A percentile compares a stretch with the other conserved stretches of the same genome.
Evolutionary conservation across 2,329 filamentous ascomycete genomes (phyloP).

Genomic region (Arthroderma sp.): DNA sequence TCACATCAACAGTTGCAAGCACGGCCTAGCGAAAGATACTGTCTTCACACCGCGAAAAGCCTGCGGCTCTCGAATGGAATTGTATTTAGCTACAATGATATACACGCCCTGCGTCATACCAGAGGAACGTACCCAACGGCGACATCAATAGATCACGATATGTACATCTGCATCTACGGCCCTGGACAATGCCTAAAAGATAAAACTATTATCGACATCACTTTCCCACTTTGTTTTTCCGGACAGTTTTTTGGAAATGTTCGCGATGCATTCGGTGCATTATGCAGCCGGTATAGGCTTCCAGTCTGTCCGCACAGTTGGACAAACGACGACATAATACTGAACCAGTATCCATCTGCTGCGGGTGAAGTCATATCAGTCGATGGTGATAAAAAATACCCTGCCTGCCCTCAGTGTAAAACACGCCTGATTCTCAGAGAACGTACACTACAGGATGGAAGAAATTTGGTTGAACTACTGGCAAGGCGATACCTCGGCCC

Average conservation of each 20-base stretch:
- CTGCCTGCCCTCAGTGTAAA: too few relatives aligned
- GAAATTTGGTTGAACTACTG: too few relatives aligned
- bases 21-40: slow-evolving; percentile 1
- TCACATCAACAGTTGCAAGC: slow-evolving; percentile 1
- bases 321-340: background rate
- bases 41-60: background rate
- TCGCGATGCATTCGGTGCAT: background rate
- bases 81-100: background rate
- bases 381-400: too few relatives aligned
- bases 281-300: background rate
- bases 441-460: too few relatives aligned
- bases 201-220: background rate
- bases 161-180: background rate
- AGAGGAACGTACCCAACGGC: background rate
- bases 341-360: too few relatives aligned
- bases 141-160: too few relatives aligned
- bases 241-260: background rate
- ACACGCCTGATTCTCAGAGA: too few relatives aligned
- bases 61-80: background rate
- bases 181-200: background rate
- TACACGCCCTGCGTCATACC: background rate
- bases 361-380: too few relatives aligned
- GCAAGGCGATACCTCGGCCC: too few relatives aligned
- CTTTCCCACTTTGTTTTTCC: background rate
- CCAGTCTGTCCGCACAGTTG: background rate